Percentiles rank a stretch among this genome's conserved stretches.
Conservation (phyloP, 345 rosid species). For the Bruguiera parviflora region DNA sequence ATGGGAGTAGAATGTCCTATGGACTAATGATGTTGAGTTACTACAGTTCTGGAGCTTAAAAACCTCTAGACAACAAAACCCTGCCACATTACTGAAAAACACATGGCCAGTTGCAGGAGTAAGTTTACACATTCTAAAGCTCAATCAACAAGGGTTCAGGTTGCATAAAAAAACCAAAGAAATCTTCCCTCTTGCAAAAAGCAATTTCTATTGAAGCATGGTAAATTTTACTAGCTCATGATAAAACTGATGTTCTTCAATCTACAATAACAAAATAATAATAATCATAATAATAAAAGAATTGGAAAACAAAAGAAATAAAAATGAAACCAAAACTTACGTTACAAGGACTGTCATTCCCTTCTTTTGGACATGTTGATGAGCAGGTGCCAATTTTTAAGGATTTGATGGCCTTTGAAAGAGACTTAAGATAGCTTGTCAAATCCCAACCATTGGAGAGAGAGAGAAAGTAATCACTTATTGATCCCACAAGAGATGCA, state of each 20-base stretch:
- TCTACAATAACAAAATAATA: background rate
- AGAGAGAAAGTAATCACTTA: constrained; percentile 95
- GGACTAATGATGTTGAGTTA: background rate
- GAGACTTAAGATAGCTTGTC: constrained; percentile 90
- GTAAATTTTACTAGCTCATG: background rate
- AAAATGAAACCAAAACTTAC: constrained; percentile 12
- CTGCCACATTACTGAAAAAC: background rate
- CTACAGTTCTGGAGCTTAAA: background rate
- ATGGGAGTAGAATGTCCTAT: background rate
- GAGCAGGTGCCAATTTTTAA: constrained; percentile 63
- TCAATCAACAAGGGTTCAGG: background rate
- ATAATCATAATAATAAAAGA: background rate
- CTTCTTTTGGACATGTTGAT: constrained; percentile 79
- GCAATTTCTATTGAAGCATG: constrained; percentile 4
- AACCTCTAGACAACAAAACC: background rate
- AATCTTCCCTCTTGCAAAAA: constrained; percentile 5
- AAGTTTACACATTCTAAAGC: too few relatives aligned
- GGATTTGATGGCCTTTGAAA: constrained; percentile 79
- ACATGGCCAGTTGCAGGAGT: background rate
- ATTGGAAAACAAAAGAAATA: background rate
- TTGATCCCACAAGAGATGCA: constrained; percentile 92
- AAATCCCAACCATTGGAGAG: constrained; percentile 97
- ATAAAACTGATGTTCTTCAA: background rate
- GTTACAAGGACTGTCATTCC: constrained; percentile 64
- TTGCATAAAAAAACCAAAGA: background rate